These are phyloP conservation scores for Cystobasidium onofrii DNA, from an alignment of 768 basidiomycete genomes.

Conservation along the genomic window DNA sequence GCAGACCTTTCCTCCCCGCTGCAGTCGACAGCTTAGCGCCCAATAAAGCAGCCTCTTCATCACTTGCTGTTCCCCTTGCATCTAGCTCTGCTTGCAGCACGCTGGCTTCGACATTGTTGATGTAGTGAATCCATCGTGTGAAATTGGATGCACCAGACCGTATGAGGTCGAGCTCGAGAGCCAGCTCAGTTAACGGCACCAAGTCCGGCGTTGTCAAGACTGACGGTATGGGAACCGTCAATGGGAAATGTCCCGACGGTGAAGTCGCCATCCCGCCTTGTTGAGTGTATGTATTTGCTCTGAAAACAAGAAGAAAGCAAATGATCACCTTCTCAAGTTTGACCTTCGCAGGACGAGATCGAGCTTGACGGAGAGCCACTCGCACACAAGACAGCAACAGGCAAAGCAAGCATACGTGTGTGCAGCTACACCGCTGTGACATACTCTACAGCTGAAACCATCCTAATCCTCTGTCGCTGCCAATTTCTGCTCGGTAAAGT, in stretches of 20 bases:
- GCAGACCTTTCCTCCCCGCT: constrained; percentile 64
- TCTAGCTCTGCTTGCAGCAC: constrained; percentile 47
- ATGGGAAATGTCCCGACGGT: constrained; percentile 60
- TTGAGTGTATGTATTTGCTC: background rate
- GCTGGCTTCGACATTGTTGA: constrained; percentile 64
- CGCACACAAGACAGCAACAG: background rate
- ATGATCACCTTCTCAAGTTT: background rate
- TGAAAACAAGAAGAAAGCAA: background rate
- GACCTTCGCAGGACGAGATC: background rate
- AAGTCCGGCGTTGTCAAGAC: constrained; percentile 70
- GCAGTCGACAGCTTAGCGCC: constrained; percentile 66
- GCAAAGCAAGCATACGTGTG: background rate
- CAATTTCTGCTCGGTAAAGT: no score
- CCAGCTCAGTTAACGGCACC: constrained; percentile 64
- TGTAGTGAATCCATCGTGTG: constrained; percentile 84
- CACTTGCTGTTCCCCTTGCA: constrained; percentile 42
- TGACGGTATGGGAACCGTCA: constrained; percentile 75
- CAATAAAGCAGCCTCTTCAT: constrained; percentile 54
- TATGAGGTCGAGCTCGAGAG: constrained; percentile 86
- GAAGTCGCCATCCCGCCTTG: background rate
- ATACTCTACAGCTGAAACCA: no score
- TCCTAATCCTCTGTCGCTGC: no score
- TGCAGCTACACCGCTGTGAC: background rate
- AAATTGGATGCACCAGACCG: constrained; percentile 58
- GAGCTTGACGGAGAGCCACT: background rate